A percentile compares a stretch with the other conserved stretches of the same genome.
Conservation (phyloP, 1,284 basidiomycete genomes). For the Cryptococcus amylolentus region DNA sequence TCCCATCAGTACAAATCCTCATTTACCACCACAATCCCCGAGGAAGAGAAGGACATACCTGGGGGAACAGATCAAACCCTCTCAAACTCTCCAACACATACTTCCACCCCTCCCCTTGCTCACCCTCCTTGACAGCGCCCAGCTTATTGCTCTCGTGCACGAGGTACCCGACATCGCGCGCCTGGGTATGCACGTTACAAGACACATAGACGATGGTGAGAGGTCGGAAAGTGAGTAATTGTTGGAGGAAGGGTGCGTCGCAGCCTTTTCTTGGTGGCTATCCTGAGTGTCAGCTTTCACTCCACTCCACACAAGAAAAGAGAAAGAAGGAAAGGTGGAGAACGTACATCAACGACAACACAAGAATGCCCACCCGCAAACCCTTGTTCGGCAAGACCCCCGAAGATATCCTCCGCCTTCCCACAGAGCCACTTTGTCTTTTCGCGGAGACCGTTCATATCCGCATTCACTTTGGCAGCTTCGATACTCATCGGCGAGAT, state of each 20-base stretch:
- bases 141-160: slow-evolving; percentile 12
- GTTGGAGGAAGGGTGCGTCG: slow-evolving; percentile 73
- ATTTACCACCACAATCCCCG: not conserved
- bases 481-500: slow-evolving; percentile 69
- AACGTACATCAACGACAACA: slow-evolving; percentile 50
- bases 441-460: slow-evolving; percentile 59
- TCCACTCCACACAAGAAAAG: not conserved
- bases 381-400: slow-evolving; percentile 34
- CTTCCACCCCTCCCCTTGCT: slow-evolving; percentile 32
- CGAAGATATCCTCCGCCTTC: slow-evolving; percentile 57
- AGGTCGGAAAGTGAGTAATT: slow-evolving; percentile 69
- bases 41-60: slow-evolving; percentile 68
- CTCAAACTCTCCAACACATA: slow-evolving; percentile 68
- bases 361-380: slow-evolving; percentile 42
- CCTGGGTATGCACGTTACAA: slow-evolving; percentile 71
- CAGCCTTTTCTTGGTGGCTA: slow-evolving; percentile 88
- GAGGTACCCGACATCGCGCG: slow-evolving; percentile 45
- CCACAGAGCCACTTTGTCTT: slow-evolving; percentile 55
- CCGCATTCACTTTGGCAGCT: slow-evolving; percentile 74
- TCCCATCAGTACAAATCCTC: slow-evolving; percentile 1
- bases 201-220: slow-evolving; percentile 80
- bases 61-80: slow-evolving; percentile 89
- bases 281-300: not conserved
- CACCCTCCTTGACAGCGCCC: slow-evolving; percentile 19
- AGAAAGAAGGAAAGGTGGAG: not conserved